Evolutionary conservation across 1,284 basidiomycete genomes (phyloP), one percentile per base, ranked within the genome.

Genomic region (Papiliotrema laurentii): DNA sequence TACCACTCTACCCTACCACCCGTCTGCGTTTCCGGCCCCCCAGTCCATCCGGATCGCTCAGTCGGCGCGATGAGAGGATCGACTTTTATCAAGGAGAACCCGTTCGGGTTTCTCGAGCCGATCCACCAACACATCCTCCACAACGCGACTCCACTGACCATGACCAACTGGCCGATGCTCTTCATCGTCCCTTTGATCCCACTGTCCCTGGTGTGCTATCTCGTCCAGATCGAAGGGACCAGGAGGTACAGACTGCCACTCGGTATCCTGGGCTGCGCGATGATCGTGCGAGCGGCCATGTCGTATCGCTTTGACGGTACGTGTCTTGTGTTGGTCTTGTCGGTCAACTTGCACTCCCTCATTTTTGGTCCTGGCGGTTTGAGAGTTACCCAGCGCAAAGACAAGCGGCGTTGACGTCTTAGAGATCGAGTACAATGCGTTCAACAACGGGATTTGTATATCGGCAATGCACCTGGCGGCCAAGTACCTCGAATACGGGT

Each of bases 401-500:
- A 26, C 19, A 6, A 18, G 4, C n/a, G 11, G 16, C 4, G 18
- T 34, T 40, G 16, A 28, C 14, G 18, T n/a, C 9, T 16, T 49
- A 69, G 67, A 60, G 43, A 60, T 60, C 24, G 45, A 55, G 25
- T 45, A 54, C 34, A 66, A 67, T 40, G 61, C 60, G 0, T 60
- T 66, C 49, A 70, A 70, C 50, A 58, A 61, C 35, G 59, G 54
- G 26, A 19, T 62, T 22, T 58, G 52, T 4, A 60, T 70, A 19
- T 50, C 56, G 21, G 45, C 50, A 21, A 37, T 72, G 9, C 67
- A 69, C 43, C 46, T 68, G 2, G 42, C 49, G 4, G 46, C 58
- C 28, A 65, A 68, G 43, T 58, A 63, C 27, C 18, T 65, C 45
- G 69, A 72, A 49, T 67, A 66, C 26, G 60, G 48, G 2, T 40